These are phyloP conservation scores for Nemania sp. DNA, from an alignment of 2,329 filamentous ascomycete genomes.

Conservation along the genomic window DNA sequence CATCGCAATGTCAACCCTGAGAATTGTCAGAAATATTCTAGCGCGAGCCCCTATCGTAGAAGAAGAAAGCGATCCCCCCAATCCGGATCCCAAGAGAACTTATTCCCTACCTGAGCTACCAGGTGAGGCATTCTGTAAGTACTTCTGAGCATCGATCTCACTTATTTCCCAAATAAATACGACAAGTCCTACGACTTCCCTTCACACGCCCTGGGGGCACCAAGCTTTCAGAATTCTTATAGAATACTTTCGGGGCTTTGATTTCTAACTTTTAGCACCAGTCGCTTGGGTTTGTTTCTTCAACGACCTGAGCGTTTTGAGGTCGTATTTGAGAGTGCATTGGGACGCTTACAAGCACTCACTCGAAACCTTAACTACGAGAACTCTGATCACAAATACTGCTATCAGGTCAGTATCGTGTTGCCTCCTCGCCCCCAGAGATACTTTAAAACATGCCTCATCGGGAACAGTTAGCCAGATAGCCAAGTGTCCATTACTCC, in stretches of 20 bases:
- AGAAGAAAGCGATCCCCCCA: neutral
- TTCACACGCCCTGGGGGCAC: neutral
- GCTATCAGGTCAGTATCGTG: constrained; percentile 18
- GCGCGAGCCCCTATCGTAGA: neutral
- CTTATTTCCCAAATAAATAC: neutral
- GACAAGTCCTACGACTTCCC: no score
- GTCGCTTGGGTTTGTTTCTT: constrained; percentile 34
- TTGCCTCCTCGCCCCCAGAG: no score
- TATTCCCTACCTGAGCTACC: constrained; percentile 7
- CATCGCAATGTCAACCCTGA: neutral
- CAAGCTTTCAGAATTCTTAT: neutral
- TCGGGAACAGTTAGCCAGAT: no score
- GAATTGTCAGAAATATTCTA: neutral
- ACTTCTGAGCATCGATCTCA: neutral
- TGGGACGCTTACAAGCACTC: constrained; percentile 15
- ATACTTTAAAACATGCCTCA: neutral
- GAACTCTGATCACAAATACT: constrained; percentile 21
- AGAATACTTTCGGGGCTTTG: neutral
- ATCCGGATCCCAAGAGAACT: neutral
- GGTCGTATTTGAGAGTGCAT: neutral
- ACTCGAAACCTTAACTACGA: constrained; percentile 5
- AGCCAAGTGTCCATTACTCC: neutral
- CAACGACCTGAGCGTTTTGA: constrained; percentile 22
- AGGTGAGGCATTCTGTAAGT: constrained; percentile 31
- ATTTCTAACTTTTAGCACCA: constrained; percentile 1